phyloP scores from a whole-genome alignment of 306 rosid species.

The Elaeagnus macrophylla region DNA sequence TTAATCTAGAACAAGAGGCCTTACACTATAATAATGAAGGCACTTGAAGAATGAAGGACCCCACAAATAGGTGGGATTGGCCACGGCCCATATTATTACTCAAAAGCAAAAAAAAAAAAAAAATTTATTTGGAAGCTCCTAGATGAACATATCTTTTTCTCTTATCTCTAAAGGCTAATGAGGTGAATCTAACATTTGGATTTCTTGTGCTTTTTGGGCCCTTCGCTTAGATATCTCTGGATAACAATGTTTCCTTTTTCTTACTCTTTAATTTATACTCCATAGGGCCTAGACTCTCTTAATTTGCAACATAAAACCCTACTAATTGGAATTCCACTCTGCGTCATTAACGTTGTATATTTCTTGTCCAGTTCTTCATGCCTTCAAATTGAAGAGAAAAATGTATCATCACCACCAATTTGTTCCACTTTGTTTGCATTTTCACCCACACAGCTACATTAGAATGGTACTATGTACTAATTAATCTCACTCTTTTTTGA shows the following conservation, averaged over 20 bases:
- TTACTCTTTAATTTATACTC: too few relatives aligned
- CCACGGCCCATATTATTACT: background rate
- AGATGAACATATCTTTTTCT: conserved; percentile 13
- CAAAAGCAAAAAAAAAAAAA: too few relatives aligned
- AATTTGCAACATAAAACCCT: too few relatives aligned
- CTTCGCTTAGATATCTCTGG: conserved; percentile 82
- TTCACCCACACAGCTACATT: conserved; percentile 74
- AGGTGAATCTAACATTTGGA: conserved; percentile 60
- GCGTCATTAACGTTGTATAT: background rate
- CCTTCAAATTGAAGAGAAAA: conserved; percentile 11
- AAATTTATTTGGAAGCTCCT: too few relatives aligned
- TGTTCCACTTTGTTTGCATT: conserved; percentile 60
- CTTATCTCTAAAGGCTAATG: conserved; percentile 72
- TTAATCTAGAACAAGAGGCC: too few relatives aligned
- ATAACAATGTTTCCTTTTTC: conserved; percentile 11
- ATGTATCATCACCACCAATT: conserved; percentile 31
- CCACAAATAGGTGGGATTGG: background rate
- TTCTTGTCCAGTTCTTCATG: conserved; percentile 35
- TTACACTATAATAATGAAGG: background rate
- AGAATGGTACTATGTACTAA: conserved; percentile 45
- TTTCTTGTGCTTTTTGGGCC: conserved; percentile 73
- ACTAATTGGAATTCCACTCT: too few relatives aligned
- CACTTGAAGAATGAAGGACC: conserved; percentile 40
- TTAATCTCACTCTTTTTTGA: too few relatives aligned
- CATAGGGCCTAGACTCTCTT: too few relatives aligned